phyloP scores from a whole-genome alignment of 345 rosid genomes.

The Passiflora organensis region DNA sequence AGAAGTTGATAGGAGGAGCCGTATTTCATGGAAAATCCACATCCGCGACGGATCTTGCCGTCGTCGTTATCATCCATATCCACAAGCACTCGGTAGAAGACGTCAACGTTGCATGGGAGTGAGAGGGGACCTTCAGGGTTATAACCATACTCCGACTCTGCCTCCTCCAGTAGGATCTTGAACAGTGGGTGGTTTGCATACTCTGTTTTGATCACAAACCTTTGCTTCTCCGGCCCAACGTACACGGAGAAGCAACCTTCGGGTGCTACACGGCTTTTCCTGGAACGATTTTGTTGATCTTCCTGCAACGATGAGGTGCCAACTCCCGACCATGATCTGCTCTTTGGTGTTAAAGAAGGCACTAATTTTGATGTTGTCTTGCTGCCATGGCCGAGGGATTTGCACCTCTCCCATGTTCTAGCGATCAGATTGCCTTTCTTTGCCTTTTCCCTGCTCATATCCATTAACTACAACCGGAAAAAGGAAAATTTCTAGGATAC shows the following conservation, averaged over 20 bases:
- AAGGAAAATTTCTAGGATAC: background rate
- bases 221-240: conserved; percentile 26
- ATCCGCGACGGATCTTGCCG: conserved; percentile 11
- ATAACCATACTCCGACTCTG: conserved; percentile 28
- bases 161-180: conserved; percentile 28
- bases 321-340: conserved; percentile 43
- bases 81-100: conserved; percentile 19
- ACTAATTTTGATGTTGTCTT: conserved; percentile 6
- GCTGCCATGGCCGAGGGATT: conserved; percentile 28
- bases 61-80: conserved; percentile 18
- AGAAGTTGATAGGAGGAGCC: conserved; percentile 33
- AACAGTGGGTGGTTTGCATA: conserved; percentile 29
- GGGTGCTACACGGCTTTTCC: conserved; percentile 16
- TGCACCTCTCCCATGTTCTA: conserved; percentile 62
- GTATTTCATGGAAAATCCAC: conserved; percentile 25
- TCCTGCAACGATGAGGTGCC: background rate
- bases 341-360: conserved; percentile 21
- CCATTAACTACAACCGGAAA: conserved; percentile 25
- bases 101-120: conserved; percentile 30
- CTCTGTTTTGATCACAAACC: conserved; percentile 24
- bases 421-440: conserved; percentile 38
- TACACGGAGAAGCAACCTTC: conserved; percentile 33
- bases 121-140: conserved; percentile 23
- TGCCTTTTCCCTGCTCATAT: conserved; percentile 17
- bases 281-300: background rate